Evolutionary conservation across 139 green algal species (phyloP), one percentile per base, ranked within the genome.

Genomic region (Coelastrella sp.): DNA sequence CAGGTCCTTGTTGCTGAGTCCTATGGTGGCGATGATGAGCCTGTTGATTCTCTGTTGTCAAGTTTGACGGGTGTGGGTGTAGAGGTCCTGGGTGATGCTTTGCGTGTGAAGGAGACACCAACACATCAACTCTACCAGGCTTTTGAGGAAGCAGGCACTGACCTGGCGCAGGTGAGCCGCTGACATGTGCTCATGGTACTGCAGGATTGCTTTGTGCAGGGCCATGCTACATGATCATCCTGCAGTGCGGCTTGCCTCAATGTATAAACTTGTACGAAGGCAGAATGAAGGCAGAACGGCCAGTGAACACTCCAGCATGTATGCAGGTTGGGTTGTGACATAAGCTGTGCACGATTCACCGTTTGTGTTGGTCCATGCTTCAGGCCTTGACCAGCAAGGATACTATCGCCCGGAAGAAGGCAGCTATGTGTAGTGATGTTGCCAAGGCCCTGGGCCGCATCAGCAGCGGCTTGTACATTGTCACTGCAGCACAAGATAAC

Each of bases 131-230:
- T 88, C 57, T 92, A 92, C 87, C 96, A 99, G 93, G 83, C 89
- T 19, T 98, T 95, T 88, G 97, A 99, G 93, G 96, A 99, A 89
- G 90, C 94, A 73, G 96, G 96, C 79, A 98, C 96, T 0, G 93
- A 97, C 63, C 76, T 99, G 67, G 94, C 92, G 6, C 91, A 94
- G 88, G 57, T 87, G 48, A 13, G 53, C 15, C 4, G n/a, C 5
- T 73, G 63, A n/a, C 7, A 57, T 4, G 13, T 57, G 48, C 1
- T 57, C 2, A 23, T 2, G 17, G 48, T 57, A 57, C 48, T n/a
- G n/a, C n/a, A n/a, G n/a, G n/a, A n/a, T n/a, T n/a, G n/a, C n/a
- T n/a, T n/a, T n/a, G n/a, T n/a, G n/a, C n/a, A n/a, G n/a, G n/a
- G n/a, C n/a, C n/a, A n/a, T n/a, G n/a, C n/a, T n/a, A n/a, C n/a